Conservation (phyloP, 345 rosid species). For the Murraya paniculata region DNA sequence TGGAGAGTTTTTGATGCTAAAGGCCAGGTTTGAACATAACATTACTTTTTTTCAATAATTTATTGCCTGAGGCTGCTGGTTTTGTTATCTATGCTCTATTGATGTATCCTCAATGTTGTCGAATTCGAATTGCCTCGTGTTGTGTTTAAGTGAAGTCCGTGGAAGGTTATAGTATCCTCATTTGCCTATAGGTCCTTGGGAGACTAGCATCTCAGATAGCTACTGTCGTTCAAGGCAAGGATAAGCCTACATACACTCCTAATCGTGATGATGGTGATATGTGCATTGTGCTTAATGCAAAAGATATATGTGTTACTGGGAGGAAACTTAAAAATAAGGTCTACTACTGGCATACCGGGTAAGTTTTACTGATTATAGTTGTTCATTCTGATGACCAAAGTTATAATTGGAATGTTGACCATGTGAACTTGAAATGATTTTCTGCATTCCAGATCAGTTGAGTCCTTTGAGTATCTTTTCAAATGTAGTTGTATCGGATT, state of each 20-base stretch:
- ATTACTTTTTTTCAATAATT: neutral
- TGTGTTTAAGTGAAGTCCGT: neutral
- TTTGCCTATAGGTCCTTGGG: slow-evolving; percentile 70
- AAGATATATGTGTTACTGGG: slow-evolving; percentile 77
- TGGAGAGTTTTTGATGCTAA: slow-evolving; percentile 99
- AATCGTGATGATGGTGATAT: slow-evolving; percentile 94
- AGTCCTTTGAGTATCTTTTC: neutral
- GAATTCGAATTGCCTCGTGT: neutral
- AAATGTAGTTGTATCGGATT: neutral
- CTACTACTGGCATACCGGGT: slow-evolving; percentile 95
- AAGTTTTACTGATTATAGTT: slow-evolving; percentile 29
- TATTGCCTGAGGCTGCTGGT: slow-evolving; percentile 3
- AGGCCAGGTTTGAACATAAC: slow-evolving; percentile 67
- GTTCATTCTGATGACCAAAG: neutral
- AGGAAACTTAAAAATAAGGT: slow-evolving; percentile 90
- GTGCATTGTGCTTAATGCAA: slow-evolving; percentile 98
- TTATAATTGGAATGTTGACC: neutral
- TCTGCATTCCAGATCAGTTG: neutral
- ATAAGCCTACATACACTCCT: slow-evolving; percentile 90
- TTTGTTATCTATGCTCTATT: neutral
- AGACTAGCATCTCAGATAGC: slow-evolving; percentile 94
- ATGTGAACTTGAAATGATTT: neutral
- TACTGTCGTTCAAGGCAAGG: slow-evolving; percentile 92
- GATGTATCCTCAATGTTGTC: neutral
- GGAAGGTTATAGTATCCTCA: neutral